Evolutionary conservation across 1,284 basidiomycete genomes (phyloP).

Genomic region (Leccinum solheimii): DNA sequence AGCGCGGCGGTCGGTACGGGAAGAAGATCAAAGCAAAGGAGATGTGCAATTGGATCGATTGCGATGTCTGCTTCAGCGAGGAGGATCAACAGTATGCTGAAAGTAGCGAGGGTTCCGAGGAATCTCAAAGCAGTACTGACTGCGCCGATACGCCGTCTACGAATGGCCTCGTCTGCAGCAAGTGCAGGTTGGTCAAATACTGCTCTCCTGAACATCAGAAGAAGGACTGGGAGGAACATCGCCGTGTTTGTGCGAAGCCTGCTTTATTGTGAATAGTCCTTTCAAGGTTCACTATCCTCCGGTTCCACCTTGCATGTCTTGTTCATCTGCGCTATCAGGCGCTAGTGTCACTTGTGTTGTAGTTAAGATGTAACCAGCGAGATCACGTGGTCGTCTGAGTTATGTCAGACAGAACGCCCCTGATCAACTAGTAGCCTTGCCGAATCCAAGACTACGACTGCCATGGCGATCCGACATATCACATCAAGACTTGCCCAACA

Average conservation of each 20-base stretch:
- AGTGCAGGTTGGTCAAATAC: constrained; percentile 73
- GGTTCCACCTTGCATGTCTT: not conserved
- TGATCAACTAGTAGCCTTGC: not conserved
- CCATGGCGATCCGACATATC: constrained; percentile 74
- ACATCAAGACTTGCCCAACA: constrained; percentile 81
- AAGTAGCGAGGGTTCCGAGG: constrained; percentile 53
- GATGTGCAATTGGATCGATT: constrained; percentile 82
- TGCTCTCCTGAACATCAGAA: constrained; percentile 69
- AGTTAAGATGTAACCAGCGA: not conserved
- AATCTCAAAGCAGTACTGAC: constrained; percentile 46
- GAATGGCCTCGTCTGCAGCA: constrained; percentile 63
- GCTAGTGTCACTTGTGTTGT: constrained; percentile 7
- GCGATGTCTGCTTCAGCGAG: constrained; percentile 57
- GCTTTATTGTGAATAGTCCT: constrained; percentile 15
- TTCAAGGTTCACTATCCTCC: not conserved
- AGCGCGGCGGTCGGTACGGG: constrained; percentile 49
- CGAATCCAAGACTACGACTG: constrained; percentile 10
- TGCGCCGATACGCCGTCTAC: constrained; percentile 22
- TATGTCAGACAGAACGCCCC: not conserved
- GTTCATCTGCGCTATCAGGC: not conserved
- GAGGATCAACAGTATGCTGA: constrained; percentile 36
- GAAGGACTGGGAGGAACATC: constrained; percentile 73
- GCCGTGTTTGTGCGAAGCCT: constrained; percentile 59
- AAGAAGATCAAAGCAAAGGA: constrained; percentile 50
- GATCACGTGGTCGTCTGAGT: not conserved